Conservation (phyloP, 441 rosid species). For the Populus hybrid region DNA sequence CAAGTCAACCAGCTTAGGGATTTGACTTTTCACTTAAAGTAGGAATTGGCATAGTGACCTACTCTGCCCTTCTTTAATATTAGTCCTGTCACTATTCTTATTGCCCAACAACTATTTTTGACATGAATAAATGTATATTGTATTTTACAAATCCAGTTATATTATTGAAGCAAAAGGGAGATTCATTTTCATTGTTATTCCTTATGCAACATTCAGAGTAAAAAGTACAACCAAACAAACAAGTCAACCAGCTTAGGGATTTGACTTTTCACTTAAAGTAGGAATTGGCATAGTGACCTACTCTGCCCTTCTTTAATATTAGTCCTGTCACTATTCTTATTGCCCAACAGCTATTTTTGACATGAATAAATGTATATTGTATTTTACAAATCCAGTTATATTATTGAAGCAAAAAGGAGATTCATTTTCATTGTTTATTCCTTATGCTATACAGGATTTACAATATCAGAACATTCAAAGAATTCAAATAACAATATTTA, state of each 20-base stretch:
- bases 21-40: not conserved
- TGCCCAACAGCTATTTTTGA: too few relatives aligned
- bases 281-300: too few relatives aligned
- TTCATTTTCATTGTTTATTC: too few relatives aligned
- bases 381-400: too few relatives aligned
- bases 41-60: not conserved
- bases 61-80: not conserved
- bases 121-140: not conserved
- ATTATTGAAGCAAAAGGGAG: not conserved
- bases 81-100: not conserved
- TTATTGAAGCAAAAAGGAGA: too few relatives aligned
- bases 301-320: too few relatives aligned
- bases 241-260: too few relatives aligned
- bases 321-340: too few relatives aligned
- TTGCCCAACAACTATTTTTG: not conserved
- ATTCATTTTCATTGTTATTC: not conserved
- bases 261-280: too few relatives aligned
- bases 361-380: too few relatives aligned
- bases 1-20: not conserved
- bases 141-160: not conserved
- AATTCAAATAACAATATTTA: not conserved
- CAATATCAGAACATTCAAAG: conserved; percentile 5
- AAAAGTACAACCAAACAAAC: too few relatives aligned
- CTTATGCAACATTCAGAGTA: too few relatives aligned
- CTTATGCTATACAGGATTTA: not conserved